Conservation (phyloP, 208 protist species). For the Crithidia expoeki region DNA sequence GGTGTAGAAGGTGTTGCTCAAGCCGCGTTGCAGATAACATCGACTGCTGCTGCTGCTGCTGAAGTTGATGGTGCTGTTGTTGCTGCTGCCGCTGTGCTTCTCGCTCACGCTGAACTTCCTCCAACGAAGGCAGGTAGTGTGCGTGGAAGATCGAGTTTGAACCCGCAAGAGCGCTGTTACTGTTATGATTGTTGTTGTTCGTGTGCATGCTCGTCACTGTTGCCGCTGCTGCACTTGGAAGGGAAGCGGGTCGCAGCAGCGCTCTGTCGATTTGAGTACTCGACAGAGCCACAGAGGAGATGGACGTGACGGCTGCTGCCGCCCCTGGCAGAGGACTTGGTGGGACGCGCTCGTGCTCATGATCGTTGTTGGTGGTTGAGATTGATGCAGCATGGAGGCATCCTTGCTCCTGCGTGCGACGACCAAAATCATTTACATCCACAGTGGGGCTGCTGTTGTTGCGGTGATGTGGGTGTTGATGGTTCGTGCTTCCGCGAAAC, state of each 20-base stretch:
- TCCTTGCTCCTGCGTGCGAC: neutral
- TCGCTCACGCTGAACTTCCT: constrained; percentile 38
- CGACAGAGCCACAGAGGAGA: neutral
- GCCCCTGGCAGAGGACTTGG: constrained; percentile 8
- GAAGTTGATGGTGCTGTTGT: constrained; percentile 23
- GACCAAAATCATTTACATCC: neutral
- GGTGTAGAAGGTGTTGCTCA: constrained; percentile 24
- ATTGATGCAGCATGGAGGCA: neutral
- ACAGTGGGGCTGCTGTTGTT: neutral
- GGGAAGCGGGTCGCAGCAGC: constrained; percentile 6
- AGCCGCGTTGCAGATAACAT: constrained; percentile 31
- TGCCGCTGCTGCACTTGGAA: neutral
- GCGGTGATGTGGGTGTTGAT: neutral
- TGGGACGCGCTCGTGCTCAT: too few species aligned
- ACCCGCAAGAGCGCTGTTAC: neutral
- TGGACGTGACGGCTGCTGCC: constrained; percentile 1
- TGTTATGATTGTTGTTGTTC: neutral
- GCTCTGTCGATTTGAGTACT: neutral
- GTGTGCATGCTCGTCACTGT: neutral
- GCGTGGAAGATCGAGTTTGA: constrained; percentile 30
- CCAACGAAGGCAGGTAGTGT: constrained; percentile 38
- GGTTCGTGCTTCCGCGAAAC: neutral
- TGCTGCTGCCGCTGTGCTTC: constrained; percentile 26
- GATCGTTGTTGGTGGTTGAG: neutral
- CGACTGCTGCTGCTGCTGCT: constrained; percentile 28